These are phyloP conservation scores for Tarenaya hassleriana DNA, from an alignment of 345 rosid species.

Conservation along the genomic window DNA sequence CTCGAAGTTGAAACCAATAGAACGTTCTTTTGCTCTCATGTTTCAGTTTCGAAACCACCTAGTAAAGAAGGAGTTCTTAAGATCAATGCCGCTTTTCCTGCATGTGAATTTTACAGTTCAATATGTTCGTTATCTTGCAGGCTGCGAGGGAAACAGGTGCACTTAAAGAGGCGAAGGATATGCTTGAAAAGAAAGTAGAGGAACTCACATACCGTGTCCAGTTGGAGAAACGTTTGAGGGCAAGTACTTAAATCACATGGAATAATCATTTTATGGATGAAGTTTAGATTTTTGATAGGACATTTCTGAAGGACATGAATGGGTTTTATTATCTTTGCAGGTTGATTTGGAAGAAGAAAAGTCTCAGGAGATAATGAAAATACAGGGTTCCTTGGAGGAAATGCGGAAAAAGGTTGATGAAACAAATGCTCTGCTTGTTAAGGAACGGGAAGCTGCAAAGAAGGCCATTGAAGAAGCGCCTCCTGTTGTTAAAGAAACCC, in stretches of 20 bases:
- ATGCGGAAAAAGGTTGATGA: constrained; percentile 55
- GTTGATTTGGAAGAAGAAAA: constrained; percentile 60
- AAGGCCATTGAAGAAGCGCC: constrained; percentile 54
- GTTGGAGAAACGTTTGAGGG: constrained; percentile 64
- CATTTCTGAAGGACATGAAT: no score
- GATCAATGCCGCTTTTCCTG: no score
- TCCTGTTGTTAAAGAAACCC: constrained; percentile 49
- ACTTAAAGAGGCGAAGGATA: constrained; percentile 73
- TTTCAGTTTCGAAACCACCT: no score
- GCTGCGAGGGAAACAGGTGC: constrained; percentile 78
- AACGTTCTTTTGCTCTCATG: no score
- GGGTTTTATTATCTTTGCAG: constrained; percentile 29
- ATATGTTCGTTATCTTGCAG: constrained; percentile 24
- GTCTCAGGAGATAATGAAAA: constrained; percentile 45
- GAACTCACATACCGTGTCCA: constrained; percentile 76
- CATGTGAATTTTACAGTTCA: not conserved
- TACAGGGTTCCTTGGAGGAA: constrained; percentile 43
- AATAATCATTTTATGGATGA: not conserved
- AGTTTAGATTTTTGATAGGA: constrained; percentile 4
- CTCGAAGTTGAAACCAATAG: no score
- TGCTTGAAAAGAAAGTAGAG: constrained; percentile 61
- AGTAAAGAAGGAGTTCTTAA: no score
- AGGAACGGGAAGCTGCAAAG: constrained; percentile 50
- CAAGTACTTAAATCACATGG: constrained; percentile 14
- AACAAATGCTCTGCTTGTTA: constrained; percentile 40